These are phyloP conservation scores for Xerophyta viscosa DNA, from an alignment of 106 monocot species.

Conservation along the genomic window DNA sequence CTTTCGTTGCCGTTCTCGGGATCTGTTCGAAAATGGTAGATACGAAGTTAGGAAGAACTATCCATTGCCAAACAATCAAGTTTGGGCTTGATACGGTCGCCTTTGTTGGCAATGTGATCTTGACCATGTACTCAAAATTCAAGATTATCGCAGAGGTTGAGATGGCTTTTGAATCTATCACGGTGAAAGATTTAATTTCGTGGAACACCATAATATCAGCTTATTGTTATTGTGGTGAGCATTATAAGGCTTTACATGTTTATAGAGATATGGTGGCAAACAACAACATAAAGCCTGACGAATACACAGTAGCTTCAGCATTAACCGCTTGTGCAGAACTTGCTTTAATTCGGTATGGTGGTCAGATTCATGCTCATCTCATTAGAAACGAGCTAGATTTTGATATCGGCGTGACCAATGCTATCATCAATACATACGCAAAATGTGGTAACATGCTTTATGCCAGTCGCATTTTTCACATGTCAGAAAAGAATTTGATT, in stretches of 20 bases:
- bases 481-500: conserved; percentile 37
- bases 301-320: conserved; percentile 34
- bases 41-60: conserved; percentile 7
- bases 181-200: conserved; percentile 45
- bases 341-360: conserved; percentile 30
- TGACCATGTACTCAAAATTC: conserved; percentile 45
- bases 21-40: conserved; percentile 19
- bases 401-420: conserved; percentile 44
- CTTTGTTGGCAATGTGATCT: conserved; percentile 61
- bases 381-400: conserved; percentile 22
- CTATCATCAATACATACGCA: conserved; percentile 59
- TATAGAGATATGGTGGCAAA: conserved; percentile 28
- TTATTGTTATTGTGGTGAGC: conserved; percentile 37
- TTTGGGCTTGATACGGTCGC: conserved; percentile 37
- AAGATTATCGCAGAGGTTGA: conserved; percentile 23
- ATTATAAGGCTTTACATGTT: conserved; percentile 29
- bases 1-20: conserved; percentile 39
- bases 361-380: conserved; percentile 41
- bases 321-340: conserved; percentile 45
- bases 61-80: conserved; percentile 52
- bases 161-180: conserved; percentile 30
- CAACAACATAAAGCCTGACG: conserved; percentile 24
- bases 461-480: conserved; percentile 24
- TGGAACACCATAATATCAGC: conserved; percentile 46
- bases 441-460: conserved; percentile 49